Evolutionary conservation across 805 yeast species (phyloP).

Genomic region (Lipomyces yamanashiensis): DNA sequence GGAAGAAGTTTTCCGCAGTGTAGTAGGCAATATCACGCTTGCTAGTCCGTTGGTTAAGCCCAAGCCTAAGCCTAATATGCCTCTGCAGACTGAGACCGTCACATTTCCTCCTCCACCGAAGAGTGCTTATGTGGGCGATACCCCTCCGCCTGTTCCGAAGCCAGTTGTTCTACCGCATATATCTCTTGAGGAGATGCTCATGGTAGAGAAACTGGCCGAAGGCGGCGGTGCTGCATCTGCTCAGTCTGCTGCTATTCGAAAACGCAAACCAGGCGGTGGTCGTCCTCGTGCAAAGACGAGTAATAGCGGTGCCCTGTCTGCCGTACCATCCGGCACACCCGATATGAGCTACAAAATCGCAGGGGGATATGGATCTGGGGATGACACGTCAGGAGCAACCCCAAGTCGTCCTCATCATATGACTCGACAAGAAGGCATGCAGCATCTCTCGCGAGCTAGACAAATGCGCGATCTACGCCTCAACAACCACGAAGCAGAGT

Average conservation of each 20-base stretch:
- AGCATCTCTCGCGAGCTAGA: slow-evolving; percentile 19
- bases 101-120: slow-evolving; percentile 34
- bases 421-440: slow-evolving; percentile 15
- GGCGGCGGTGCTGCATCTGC: background rate
- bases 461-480: slow-evolving; percentile 23
- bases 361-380: background rate
- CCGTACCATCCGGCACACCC: slow-evolving; percentile 14
- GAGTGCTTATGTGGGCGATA: slow-evolving; percentile 30
- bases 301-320: slow-evolving; percentile 1
- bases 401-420: background rate
- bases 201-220: slow-evolving; percentile 11
- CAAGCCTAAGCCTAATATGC: slow-evolving; percentile 19
- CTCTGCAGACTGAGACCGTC: slow-evolving; percentile 27
- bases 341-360: slow-evolving; percentile 7
- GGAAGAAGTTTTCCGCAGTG: slow-evolving; percentile 47
- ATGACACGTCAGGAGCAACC: background rate
- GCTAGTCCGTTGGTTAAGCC: slow-evolving; percentile 46
- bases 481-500: slow-evolving; percentile 18
- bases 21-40: slow-evolving; percentile 49
- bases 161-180: slow-evolving; percentile 30
- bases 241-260: background rate
- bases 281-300: slow-evolving; percentile 17
- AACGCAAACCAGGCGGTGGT: slow-evolving; percentile 9
- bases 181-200: slow-evolving; percentile 15
- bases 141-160: slow-evolving; percentile 24